Base-by-base conservation (phyloP, 2,329 filamentous ascomycete species). In the Pseudogymnoascus sp. region DNA sequence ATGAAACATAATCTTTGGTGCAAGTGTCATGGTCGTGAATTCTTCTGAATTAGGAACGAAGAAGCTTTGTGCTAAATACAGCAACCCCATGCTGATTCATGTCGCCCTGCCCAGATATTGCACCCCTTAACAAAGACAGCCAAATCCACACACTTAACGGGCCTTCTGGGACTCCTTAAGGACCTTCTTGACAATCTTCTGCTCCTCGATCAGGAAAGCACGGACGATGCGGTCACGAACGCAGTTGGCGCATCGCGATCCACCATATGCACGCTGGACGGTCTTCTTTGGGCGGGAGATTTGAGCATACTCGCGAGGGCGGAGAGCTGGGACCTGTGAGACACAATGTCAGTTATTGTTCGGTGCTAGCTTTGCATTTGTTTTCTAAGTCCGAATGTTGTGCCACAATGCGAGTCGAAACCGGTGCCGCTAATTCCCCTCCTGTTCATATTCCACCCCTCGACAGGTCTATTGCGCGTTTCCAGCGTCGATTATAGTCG, bases 131-230 rank as follows among this genome's bases (percentile, higher is more conserved):
- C 68, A 73, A 70, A 67, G 69, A 65, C 63, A 67, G 65, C 69
- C 65, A 67, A 38, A 66, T 67, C 65, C 65, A 67, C 44, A 60
- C 60, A 61, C 66, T 69, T 73, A 73, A 70, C 67, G 70, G 67
- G 72, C 73, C 71, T 74, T 87, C 84, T 91, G 89, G 69, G 85
- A 87, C 86, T 97, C 93, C 90, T 97, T 97, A 79, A 97, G 87
- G 75, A 99, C 95, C 91, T 99, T 99, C 92, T 99, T 99, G 82
- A 99, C 95, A 75, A 99, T 97, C 91, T 99, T 99, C 87, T 99
- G 95, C 88, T 99, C 95, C 86, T 99, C 96, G 72, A 99, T 97
- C 79, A 99, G 83, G 89, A 99, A 99, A 70, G 95, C 95, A 74
- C 95, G 91, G 73, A 97, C 91, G 73, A 99, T 91, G 74, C 95